Conservation (phyloP, 2,329 filamentous ascomycete genomes). For the Cytospora chrysosperma region DNA sequence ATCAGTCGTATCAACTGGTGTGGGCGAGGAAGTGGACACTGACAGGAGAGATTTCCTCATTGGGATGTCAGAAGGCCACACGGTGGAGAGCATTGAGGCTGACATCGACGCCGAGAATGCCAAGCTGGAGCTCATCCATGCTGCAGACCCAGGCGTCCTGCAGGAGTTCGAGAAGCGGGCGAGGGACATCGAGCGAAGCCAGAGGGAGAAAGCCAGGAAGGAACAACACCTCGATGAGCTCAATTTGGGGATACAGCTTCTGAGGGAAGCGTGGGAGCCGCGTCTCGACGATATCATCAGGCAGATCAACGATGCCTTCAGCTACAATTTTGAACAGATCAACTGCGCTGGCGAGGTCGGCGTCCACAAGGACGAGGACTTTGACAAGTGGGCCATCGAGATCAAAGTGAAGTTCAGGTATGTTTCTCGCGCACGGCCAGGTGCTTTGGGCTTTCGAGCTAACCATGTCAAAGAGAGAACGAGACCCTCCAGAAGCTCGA, state of each 20-base stretch:
- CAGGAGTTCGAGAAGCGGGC: slow-evolving; percentile 74
- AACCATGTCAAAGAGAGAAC: slow-evolving; percentile 57
- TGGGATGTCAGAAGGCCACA: slow-evolving; percentile 48
- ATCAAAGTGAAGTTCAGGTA: slow-evolving; percentile 95
- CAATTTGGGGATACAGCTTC: slow-evolving; percentile 57
- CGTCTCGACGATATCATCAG: slow-evolving; percentile 72
- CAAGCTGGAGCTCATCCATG: slow-evolving; percentile 76
- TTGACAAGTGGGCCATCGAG: slow-evolving; percentile 89
- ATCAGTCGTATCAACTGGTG: background rate
- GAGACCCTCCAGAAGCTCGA: slow-evolving; percentile 84
- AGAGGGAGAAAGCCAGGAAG: slow-evolving; percentile 53
- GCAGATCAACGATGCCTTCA: slow-evolving; percentile 87
- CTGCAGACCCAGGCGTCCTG: slow-evolving; percentile 72
- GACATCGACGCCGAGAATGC: slow-evolving; percentile 74
- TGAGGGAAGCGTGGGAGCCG: slow-evolving; percentile 80
- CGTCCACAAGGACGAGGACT: slow-evolving; percentile 87
- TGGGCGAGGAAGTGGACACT: slow-evolving; percentile 26
- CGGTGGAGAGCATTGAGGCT: slow-evolving; percentile 63
- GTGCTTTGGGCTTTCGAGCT: slow-evolving; percentile 17
- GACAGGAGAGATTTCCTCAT: slow-evolving; percentile 44
- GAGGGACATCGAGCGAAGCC: slow-evolving; percentile 66
- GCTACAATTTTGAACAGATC: slow-evolving; percentile 91
- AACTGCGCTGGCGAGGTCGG: slow-evolving; percentile 89
- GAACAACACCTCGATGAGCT: slow-evolving; percentile 55
- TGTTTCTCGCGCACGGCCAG: slow-evolving; percentile 29